Base-by-base conservation (phyloP, 495 filamentous ascomycete species). In the Xylaria longipes region DNA sequence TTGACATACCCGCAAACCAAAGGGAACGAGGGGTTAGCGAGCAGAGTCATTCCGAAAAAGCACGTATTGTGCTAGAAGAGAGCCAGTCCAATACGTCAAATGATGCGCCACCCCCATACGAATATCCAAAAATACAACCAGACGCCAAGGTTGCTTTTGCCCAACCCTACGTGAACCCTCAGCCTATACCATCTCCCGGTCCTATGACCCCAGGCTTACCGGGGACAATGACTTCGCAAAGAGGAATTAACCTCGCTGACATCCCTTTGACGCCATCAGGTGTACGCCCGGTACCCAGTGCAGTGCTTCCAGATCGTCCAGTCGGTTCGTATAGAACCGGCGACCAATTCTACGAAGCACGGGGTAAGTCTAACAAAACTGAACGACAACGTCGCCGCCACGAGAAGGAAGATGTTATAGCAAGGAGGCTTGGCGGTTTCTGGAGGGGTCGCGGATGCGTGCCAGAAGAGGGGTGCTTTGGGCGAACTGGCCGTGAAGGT, bases 401-500 rank as follows among this genome's bases (percentile, higher is more conserved):
- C 61, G 91, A 92, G 76, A 89, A 89, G 70, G 88, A 92, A 77
- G 90, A 92, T 22, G 82, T 81, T 4, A 72, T 86, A 8, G 87
- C 84, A 5, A 84, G 80, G 68, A 89, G 86, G 72, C 75, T 82
- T 5, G 87, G 89, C 8, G 85, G 87, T 5, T 80, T 87, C n/a
- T 91, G 89, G 87, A 85, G 86, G 70, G 88, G 88, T 29, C 82
- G 89, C 37, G 88, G 85, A 9, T 89, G 85, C 37, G 84, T 91
- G 63, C 86, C 87, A 25, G 84, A 84, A 33, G 87, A 83, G 57
- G 89, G 86, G 33, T 91, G 88, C 77, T 89, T 89, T 78, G 90
- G 90, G 14, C 82, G 86, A n/a, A 75, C 81, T 29, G 90, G 89
- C 0, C 84, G 87, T 29, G 90, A 93, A 79, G 88, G 89, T 9